Percentiles rank a stretch among this genome's conserved stretches.
Evolutionary conservation across 2,329 filamentous ascomycete genomes (phyloP).

Genomic region (Magnaporthiopsis incrustans): DNA sequence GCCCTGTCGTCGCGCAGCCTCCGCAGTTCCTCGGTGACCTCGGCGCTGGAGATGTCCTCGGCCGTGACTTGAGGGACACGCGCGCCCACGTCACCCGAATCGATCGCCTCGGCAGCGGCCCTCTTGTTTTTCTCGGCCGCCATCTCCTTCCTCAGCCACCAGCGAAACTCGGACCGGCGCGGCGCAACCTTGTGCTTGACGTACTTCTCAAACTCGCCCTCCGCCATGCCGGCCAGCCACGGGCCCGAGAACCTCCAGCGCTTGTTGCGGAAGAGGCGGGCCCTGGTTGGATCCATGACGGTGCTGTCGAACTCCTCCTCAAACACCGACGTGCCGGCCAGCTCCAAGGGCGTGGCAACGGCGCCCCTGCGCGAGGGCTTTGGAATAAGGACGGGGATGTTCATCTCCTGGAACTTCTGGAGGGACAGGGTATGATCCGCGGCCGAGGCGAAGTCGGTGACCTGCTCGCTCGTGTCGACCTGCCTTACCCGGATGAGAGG

Average conservation of each 20-base stretch:
- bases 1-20: slow-evolving; percentile 42
- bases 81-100: slow-evolving; percentile 24
- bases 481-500: slow-evolving; percentile 69
- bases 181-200: slow-evolving; percentile 44
- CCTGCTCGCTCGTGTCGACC: slow-evolving; percentile 76
- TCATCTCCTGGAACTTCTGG: slow-evolving; percentile 79
- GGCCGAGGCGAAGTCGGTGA: slow-evolving; percentile 82
- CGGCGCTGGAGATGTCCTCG: slow-evolving; percentile 37
- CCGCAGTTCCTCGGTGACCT: slow-evolving; percentile 45
- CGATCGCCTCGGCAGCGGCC: slow-evolving; percentile 28
- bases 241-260: slow-evolving; percentile 62
- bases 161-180: slow-evolving; percentile 45
- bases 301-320: slow-evolving; percentile 51
- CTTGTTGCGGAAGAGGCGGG: slow-evolving; percentile 30
- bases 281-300: slow-evolving; percentile 25
- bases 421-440: slow-evolving; percentile 74
- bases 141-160: slow-evolving; percentile 41
- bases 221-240: slow-evolving; percentile 55
- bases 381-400: slow-evolving; percentile 59
- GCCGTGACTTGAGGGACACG: slow-evolving; percentile 18
- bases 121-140: slow-evolving; percentile 36
- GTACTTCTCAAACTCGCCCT: slow-evolving; percentile 52
- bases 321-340: slow-evolving; percentile 44
- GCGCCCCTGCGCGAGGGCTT: background rate
- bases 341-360: slow-evolving; percentile 14